A percentile compares a stretch with the other conserved stretches of the same genome.
These are phyloP conservation scores for Linderniella brevidens DNA, from an alignment of 257 asterid species.

Conservation along the genomic window DNA sequence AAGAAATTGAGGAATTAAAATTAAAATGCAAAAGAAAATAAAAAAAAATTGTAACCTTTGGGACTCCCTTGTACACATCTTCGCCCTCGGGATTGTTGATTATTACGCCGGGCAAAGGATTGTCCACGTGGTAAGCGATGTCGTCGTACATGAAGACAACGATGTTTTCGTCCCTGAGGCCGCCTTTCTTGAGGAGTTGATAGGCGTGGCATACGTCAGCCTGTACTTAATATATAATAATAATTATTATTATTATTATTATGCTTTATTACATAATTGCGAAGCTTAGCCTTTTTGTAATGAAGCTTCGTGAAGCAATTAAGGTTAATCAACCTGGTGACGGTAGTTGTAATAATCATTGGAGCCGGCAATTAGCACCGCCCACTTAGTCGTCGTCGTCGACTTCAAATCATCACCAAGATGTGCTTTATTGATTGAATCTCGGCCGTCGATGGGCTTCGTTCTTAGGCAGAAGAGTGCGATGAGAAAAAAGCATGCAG, in stretches of 20 bases:
- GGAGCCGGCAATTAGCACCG: slow-evolving; percentile 84
- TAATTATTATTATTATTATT: too few species aligned
- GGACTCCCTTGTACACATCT: slow-evolving; percentile 88
- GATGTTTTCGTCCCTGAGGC: slow-evolving; percentile 84
- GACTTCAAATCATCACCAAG: too few species aligned
- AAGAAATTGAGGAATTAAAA: slow-evolving; percentile 1
- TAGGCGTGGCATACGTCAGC: slow-evolving; percentile 97
- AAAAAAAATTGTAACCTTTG: slow-evolving; percentile 50
- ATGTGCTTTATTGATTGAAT: too few species aligned
- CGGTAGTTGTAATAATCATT: slow-evolving; percentile 88
- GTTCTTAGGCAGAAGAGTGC: too few species aligned
- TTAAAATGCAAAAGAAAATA: too few species aligned
- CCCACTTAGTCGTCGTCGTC: slow-evolving; percentile 65
- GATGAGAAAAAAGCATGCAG: too few species aligned
- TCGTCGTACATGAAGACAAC: slow-evolving; percentile 91
- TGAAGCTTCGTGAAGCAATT: too few species aligned
- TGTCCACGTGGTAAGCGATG: slow-evolving; percentile 62
- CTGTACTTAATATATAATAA: too few species aligned
- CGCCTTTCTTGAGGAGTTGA: slow-evolving; percentile 78
- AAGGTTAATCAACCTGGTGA: too few species aligned
- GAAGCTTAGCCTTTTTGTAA: too few species aligned
- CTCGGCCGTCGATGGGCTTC: too few species aligned
- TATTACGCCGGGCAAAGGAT: slow-evolving; percentile 84
- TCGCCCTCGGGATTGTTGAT: slow-evolving; percentile 78
- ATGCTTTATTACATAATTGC: too few species aligned